Evolutionary conservation across 495 filamentous ascomycete species (phyloP).

Genomic region (Penicillium bovifimosum): DNA sequence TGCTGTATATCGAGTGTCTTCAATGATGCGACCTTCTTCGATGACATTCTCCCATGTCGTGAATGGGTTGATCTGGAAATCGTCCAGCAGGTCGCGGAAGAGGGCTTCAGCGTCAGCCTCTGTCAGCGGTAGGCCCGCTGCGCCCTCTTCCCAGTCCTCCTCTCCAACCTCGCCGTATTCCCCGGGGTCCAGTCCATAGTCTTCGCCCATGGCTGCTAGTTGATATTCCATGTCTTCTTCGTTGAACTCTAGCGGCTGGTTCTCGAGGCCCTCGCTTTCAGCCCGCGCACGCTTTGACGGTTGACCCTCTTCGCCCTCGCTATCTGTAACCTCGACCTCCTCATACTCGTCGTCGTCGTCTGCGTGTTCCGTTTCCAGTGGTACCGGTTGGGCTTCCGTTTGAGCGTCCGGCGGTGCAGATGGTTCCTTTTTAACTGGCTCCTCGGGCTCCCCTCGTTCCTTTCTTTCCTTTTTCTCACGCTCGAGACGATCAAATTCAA

Average conservation of each 20-base stretch:
- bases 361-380: constrained; percentile 13
- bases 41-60: constrained; percentile 85
- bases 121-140: constrained; percentile 60
- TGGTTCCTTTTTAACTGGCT: constrained; percentile 12
- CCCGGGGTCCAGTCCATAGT: constrained; percentile 64
- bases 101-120: constrained; percentile 63
- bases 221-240: constrained; percentile 95
- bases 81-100: constrained; percentile 81
- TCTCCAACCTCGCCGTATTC: constrained; percentile 65
- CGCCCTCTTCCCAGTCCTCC: constrained; percentile 65
- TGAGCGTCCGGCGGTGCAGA: constrained; percentile 1
- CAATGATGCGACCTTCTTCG: constrained; percentile 73
- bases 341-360: constrained; percentile 68
- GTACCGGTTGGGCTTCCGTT: constrained; percentile 2
- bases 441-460: constrained; percentile 35
- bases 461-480: constrained; percentile 44
- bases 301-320: constrained; percentile 50
- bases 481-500: constrained; percentile 60
- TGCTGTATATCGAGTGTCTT: constrained; percentile 81
- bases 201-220: constrained; percentile 76
- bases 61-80: constrained; percentile 79
- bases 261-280: constrained; percentile 47
- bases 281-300: constrained; percentile 62
- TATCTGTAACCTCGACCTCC: constrained; percentile 81
- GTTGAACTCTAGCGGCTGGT: constrained; percentile 75